Base-by-base conservation (phyloP, 495 filamentous ascomycete species). In the Jackrogersella multiformis region DNA sequence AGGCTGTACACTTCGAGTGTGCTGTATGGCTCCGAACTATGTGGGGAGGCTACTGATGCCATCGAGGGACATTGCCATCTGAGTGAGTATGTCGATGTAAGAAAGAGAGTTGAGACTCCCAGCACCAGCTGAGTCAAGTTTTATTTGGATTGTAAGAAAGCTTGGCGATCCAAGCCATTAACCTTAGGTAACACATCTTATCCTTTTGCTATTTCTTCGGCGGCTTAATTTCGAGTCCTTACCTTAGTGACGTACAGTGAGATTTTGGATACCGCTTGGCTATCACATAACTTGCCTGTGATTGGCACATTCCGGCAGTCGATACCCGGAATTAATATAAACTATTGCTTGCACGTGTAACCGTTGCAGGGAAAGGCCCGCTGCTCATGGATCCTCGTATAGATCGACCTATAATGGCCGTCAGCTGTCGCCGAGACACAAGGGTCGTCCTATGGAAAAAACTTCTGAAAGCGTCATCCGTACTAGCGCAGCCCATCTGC, bases 1-100 rank as follows among this genome's bases (percentile, higher is more conserved):
- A 65, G 23, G 21, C 41, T 51, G 10, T 28, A 49, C 32, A 70
- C 67, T 24, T 70, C 67, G 39, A 70, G 61, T 1, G 61, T 70
- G 57, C 67, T 70, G 34, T 70, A 66, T n/a, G 67, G 61, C 45
- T 70, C 67, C 52, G 35, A 28, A 32, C 61, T 52, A 54, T 61
- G 24, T 5, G 41, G 42, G 28, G 57, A 21, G 23, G 54, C 61
- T 38, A 32, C 61, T 55, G 61, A 61, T 53, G 67, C 67, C 67
- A 70, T 66, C 34, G 61, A 70, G 61, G 66, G 30, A 66, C 67
- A 70, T 70, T 56, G 55, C 66, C 51, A 56, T 51, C 18, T 51
- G 48, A 34, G 18, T 21, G 32, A 38, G 39, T 44, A 46, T 23
- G 32, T 58, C 30, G 16, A 52, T n/a, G 48, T 49, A n/a, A 23